Evolutionary conservation across 495 filamentous ascomycete genomes (phyloP).

Genomic region (Cercophora samala): DNA sequence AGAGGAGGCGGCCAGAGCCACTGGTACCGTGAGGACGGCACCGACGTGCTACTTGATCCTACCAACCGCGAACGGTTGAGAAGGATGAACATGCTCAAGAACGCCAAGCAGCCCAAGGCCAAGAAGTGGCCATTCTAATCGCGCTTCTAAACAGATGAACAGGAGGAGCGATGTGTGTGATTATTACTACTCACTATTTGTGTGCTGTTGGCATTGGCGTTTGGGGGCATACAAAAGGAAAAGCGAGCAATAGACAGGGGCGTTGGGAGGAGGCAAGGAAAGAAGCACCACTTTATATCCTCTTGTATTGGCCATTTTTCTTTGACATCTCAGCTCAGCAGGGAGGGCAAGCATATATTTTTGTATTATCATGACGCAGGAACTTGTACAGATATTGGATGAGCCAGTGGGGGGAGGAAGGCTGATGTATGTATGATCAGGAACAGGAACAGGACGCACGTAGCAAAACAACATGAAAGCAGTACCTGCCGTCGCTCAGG

Average conservation of each 20-base stretch:
- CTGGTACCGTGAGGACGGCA: conserved; percentile 45
- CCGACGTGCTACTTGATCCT: conserved; percentile 42
- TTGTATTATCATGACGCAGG: neutral
- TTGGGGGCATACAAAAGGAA: conserved; percentile 3
- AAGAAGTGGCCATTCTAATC: conserved; percentile 34
- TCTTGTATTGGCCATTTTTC: conserved; percentile 1
- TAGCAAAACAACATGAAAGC: neutral
- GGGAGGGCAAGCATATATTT: conserved; percentile 5
- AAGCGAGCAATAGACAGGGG: neutral
- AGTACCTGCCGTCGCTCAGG: neutral
- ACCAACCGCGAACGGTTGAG: conserved; percentile 46
- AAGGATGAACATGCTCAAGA: conserved; percentile 46
- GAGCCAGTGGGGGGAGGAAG: neutral
- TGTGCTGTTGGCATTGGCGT: conserved; percentile 5
- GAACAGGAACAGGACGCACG: neutral
- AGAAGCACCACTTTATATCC: neutral
- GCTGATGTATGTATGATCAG: neutral
- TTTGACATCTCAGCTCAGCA: conserved; percentile 4
- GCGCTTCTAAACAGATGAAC: neutral
- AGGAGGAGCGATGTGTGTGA: neutral
- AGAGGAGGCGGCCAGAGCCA: conserved; percentile 33
- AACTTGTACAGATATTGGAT: neutral
- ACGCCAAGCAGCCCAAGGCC: conserved; percentile 29
- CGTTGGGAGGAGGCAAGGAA: neutral
- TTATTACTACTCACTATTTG: neutral